Evolutionary conservation across 169 alveolate genomes (phyloP).

Genomic region (Cryptosporidium meleagridis): DNA sequence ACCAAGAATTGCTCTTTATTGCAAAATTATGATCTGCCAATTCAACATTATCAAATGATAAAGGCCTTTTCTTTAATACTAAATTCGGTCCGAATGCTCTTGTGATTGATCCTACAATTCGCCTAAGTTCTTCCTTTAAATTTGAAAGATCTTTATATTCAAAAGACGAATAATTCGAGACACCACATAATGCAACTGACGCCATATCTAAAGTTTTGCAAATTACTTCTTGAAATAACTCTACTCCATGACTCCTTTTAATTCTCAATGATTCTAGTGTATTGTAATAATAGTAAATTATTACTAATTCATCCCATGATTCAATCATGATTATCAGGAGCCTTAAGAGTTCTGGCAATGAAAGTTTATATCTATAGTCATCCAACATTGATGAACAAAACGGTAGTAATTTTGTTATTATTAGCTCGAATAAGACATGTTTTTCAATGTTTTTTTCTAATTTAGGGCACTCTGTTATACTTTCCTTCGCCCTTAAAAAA

Average conservation of each 20-base stretch:
- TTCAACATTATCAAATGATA: constrained; percentile 10
- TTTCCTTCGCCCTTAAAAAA: neutral
- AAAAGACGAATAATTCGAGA: neutral
- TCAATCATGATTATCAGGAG: constrained; percentile 12
- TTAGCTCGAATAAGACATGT: neutral
- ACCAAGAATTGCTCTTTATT: constrained; percentile 70
- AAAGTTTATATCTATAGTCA: constrained; percentile 54
- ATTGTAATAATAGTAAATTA: neutral
- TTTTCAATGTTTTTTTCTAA: neutral
- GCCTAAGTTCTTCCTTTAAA: constrained; percentile 30
- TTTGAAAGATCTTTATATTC: constrained; percentile 20
- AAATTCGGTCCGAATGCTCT: constrained; percentile 65
- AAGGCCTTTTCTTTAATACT: constrained; percentile 19
- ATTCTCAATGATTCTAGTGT: neutral
- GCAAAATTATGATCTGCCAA: constrained; percentile 27
- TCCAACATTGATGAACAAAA: constrained; percentile 17
- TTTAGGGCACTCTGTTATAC: neutral
- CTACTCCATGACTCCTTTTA: neutral
- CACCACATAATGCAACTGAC: constrained; percentile 41
- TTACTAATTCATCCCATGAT: constrained; percentile 51
- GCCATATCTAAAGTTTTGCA: constrained; percentile 19
- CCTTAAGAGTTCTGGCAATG: neutral
- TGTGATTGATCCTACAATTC: constrained; percentile 48
- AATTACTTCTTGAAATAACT: constrained; percentile 21
- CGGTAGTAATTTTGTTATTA: constrained; percentile 31